phyloP scores from a whole-genome alignment of 441 rosid species.

The Bocquillonia castaneifolia region DNA sequence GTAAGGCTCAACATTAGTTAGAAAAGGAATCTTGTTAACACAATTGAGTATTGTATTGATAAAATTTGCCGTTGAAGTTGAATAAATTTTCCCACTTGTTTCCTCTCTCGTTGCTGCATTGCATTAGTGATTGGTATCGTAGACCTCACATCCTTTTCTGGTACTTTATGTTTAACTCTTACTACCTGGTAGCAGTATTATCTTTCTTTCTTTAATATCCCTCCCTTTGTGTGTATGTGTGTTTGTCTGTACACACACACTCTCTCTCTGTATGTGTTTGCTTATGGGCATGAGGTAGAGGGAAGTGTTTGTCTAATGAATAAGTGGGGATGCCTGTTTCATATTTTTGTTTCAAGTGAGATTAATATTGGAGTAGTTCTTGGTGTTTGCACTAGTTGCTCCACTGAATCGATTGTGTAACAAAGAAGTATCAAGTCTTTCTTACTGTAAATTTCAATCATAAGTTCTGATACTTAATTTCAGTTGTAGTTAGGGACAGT shows the following conservation, averaged over 20 bases:
- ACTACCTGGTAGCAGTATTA: not conserved
- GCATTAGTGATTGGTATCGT: not conserved
- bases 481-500: not conserved
- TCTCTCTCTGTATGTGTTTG: not conserved
- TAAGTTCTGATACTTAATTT: not conserved
- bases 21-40: not conserved
- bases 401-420: not conserved
- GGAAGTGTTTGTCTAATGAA: not conserved
- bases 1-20: not conserved
- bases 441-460: not conserved
- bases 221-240: no score
- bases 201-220: not conserved
- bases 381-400: not conserved
- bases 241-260: no score
- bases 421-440: not conserved
- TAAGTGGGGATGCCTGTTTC: not conserved
- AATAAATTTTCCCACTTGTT: no score
- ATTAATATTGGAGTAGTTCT: not conserved
- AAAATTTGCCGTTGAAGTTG: no score
- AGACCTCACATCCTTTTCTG: not conserved
- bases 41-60: not conserved
- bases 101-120: no score
- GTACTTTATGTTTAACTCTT: not conserved
- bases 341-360: constrained; percentile 1
- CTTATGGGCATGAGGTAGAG: not conserved